These are phyloP conservation scores for Tuctoria greenei DNA, from an alignment of 176 grass and related monocot species.

Conservation along the genomic window DNA sequence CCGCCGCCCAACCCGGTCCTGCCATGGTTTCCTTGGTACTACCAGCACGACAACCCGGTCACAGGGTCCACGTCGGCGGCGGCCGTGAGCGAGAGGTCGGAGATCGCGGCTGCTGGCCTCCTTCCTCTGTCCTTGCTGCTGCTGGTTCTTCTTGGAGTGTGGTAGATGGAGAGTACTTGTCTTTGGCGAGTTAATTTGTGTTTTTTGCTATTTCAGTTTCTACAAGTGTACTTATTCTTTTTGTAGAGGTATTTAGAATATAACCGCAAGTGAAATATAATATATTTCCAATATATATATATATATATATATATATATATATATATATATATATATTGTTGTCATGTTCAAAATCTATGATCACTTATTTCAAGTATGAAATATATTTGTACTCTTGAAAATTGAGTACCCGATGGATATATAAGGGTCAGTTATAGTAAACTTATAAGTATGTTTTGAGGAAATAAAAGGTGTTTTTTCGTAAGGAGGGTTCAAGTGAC, in stretches of 20 bases:
- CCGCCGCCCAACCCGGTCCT: constrained; percentile 59
- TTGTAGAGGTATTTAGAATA: not conserved
- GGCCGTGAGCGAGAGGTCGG: not conserved
- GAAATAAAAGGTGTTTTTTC: not conserved
- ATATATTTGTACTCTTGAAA: not conserved
- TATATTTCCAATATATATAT: not conserved
- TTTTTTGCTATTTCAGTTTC: constrained; percentile 1
- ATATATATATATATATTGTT: not conserved
- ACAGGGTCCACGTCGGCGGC: constrained; percentile 28
- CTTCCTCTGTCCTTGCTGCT: not conserved
- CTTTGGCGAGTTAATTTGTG: not conserved
- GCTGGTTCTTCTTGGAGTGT: constrained; percentile 18
- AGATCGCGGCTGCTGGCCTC: not conserved
- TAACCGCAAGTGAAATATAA: not conserved
- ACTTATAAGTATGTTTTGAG: too few relatives aligned
- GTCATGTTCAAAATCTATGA: not conserved
- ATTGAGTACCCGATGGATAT: too few relatives aligned
- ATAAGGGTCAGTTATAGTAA: too few relatives aligned
- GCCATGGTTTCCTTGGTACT: constrained; percentile 73
- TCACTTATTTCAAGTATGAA: not conserved
- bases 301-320: not conserved
- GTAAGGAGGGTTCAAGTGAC: not conserved
- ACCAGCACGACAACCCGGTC: constrained; percentile 51
- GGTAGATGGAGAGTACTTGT: constrained; percentile 1
- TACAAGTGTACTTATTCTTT: not conserved